Percentiles rank a stretch among this genome's conserved stretches.
Conservation (phyloP, 495 filamentous ascomycete species). For the Neurospora africana region DNA sequence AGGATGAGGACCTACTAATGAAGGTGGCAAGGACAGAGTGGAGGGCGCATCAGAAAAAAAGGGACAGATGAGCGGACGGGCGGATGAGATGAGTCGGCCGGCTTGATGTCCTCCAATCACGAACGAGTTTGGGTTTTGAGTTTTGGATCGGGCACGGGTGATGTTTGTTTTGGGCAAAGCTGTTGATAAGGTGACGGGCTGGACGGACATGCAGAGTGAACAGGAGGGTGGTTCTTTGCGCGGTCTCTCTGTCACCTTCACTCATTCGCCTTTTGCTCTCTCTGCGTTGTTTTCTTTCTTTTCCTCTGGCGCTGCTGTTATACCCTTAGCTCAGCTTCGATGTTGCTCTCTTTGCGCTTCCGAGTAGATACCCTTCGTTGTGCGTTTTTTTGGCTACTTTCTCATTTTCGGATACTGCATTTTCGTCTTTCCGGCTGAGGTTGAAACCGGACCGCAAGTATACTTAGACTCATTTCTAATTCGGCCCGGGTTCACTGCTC, state of each 20-base stretch:
- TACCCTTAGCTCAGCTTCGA: neutral
- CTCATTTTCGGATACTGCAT: neutral
- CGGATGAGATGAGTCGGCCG: neutral
- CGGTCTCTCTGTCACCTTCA: neutral
- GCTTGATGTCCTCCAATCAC: neutral
- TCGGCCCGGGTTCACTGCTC: neutral
- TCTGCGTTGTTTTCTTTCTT: neutral
- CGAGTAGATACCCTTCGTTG: neutral
- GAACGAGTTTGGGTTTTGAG: neutral
- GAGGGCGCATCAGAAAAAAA: constrained; percentile 50
- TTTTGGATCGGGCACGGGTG: neutral
- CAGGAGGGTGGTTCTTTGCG: neutral
- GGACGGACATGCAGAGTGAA: neutral
- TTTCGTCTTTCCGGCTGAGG: neutral
- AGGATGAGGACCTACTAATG: constrained; percentile 92
- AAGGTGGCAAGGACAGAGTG: constrained; percentile 87
- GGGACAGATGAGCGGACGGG: constrained; percentile 18
- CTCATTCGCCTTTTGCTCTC: neutral
- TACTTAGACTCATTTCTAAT: neutral
- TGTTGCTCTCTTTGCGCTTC: neutral
- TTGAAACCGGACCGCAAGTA: neutral
- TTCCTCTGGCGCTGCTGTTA: neutral
- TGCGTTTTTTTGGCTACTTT: neutral
- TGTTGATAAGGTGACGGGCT: neutral
- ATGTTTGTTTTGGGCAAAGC: neutral